Evolutionary conservation across 78 protist genomes (phyloP).

Genomic region (Dictyostelium capitatum): DNA sequence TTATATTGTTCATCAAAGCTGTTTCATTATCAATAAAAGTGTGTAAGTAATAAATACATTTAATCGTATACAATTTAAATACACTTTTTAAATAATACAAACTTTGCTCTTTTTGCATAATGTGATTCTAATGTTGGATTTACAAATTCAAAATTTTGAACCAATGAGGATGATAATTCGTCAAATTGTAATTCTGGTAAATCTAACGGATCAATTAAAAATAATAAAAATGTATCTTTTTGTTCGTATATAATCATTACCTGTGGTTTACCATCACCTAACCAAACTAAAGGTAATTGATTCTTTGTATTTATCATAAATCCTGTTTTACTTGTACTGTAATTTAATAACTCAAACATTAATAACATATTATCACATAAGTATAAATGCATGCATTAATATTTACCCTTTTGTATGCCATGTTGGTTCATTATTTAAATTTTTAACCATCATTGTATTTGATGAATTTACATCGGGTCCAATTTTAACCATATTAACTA

Average conservation of each 20-base stretch:
- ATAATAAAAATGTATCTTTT: conserved; percentile 65
- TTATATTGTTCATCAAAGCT: conserved; percentile 84
- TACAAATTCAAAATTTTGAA: conserved; percentile 51
- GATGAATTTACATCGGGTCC: conserved; percentile 14
- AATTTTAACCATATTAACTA: conserved; percentile 29
- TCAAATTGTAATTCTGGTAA: conserved; percentile 21
- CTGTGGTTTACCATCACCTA: conserved; percentile 11
- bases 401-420: conserved; percentile 71
- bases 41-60: too few species aligned
- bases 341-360: neutral
- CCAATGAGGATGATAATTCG: conserved; percentile 7
- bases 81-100: neutral
- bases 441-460: conserved; percentile 16
- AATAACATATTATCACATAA: neutral
- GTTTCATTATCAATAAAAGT: too few species aligned
- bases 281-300: conserved; percentile 34
- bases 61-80: too few species aligned
- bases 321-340: conserved; percentile 47
- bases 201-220: conserved; percentile 40
- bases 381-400: too few species aligned
- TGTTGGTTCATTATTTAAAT: conserved; percentile 2
- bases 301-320: conserved; percentile 23
- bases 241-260: conserved; percentile 76
- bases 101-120: conserved; percentile 56
- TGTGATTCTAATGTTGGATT: conserved; percentile 33